Conservation (phyloP, 805 yeast species). For the Osmozyma mogii region DNA sequence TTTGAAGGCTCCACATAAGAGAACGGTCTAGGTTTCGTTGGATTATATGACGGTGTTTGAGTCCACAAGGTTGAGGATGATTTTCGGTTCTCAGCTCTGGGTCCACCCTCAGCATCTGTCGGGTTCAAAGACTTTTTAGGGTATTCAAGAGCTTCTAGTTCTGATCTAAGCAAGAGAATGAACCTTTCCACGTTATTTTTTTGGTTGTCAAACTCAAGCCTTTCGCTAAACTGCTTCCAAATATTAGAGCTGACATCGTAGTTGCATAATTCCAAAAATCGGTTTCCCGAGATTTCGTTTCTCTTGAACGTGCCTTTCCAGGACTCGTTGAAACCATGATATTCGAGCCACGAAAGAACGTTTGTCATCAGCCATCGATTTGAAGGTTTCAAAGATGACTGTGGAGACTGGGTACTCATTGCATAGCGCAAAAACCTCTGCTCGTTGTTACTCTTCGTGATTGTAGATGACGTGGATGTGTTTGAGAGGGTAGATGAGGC, state of each 20-base stretch:
- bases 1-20: slow-evolving; percentile 29
- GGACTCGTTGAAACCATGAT: slow-evolving; percentile 58
- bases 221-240: slow-evolving; percentile 37
- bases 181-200: slow-evolving; percentile 50
- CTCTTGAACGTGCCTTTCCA: slow-evolving; percentile 65
- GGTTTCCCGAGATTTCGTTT: slow-evolving; percentile 51
- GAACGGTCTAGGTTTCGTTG: slow-evolving; percentile 27
- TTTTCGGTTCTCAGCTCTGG: slow-evolving; percentile 24
- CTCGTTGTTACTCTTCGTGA: no score
- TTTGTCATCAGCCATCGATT: slow-evolving; percentile 67
- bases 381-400: slow-evolving; percentile 14
- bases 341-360: slow-evolving; percentile 60
- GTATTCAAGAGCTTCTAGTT: slow-evolving; percentile 4
- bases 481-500: no score
- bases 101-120: slow-evolving; percentile 12
- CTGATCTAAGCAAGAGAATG: slow-evolving; percentile 38
- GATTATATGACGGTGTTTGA: slow-evolving; percentile 12
- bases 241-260: slow-evolving; percentile 44
- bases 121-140: slow-evolving; percentile 1
- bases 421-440: no score
- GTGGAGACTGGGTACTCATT: no score
- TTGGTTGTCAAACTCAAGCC: slow-evolving; percentile 32
- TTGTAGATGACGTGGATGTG: no score
- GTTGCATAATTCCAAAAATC: slow-evolving; percentile 59
- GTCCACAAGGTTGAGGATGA: slow-evolving; percentile 24